These are phyloP conservation scores for Saprolegnia diclina DNA, from an alignment of 352 stramenopile species.

Conservation along the genomic window DNA sequence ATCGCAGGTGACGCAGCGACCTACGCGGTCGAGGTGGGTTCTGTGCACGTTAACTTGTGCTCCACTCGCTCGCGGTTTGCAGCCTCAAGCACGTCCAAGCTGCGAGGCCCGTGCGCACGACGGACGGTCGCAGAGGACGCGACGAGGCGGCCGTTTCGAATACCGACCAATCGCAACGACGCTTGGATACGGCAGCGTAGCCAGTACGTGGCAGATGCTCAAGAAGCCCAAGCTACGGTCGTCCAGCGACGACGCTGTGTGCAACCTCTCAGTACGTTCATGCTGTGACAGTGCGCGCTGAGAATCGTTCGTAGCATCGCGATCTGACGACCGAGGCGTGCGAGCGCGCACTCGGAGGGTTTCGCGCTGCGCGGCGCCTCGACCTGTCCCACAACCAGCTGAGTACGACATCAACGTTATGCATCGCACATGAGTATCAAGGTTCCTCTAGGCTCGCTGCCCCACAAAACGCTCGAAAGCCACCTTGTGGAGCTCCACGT, in stretches of 20 bases:
- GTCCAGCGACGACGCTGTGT: neutral
- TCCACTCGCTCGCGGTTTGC: too few species aligned
- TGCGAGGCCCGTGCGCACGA: neutral
- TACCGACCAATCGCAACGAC: neutral
- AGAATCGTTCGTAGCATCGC: neutral
- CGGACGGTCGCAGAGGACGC: neutral
- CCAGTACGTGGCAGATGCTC: neutral
- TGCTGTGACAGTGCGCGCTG: neutral
- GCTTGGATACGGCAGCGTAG: neutral
- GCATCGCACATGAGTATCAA: neutral
- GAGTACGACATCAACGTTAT: neutral
- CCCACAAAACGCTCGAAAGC: neutral
- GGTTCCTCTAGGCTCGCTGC: neutral
- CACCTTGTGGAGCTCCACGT: neutral
- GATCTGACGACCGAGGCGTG: conserved; percentile 5
- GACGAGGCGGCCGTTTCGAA: neutral
- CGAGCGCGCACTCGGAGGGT: neutral
- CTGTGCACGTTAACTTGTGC: too few species aligned
- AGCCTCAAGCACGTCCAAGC: neutral
- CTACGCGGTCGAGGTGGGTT: too few species aligned
- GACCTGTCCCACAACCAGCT: conserved; percentile 11
- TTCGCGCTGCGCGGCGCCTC: neutral
- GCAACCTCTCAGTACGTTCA: neutral
- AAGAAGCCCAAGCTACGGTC: neutral
- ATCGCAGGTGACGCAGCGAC: too few species aligned